Evolutionary conservation across 2,329 filamentous ascomycete genomes (phyloP).

Genomic region (Fusarium goolgardi): DNA sequence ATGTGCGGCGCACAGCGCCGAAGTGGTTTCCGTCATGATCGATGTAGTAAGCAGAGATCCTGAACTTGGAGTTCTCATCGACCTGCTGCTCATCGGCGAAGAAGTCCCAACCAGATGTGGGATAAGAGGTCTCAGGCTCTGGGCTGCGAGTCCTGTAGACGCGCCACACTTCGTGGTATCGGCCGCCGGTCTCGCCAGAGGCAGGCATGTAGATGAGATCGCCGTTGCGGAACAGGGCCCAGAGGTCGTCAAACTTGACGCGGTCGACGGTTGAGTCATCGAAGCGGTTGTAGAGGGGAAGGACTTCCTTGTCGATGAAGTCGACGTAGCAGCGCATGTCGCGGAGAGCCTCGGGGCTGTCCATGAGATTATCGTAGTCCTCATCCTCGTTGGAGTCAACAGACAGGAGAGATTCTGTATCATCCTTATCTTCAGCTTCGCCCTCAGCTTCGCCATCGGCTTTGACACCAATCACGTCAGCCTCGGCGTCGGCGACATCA

Average conservation of each 20-base stretch:
- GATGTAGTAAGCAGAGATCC: slow-evolving; percentile 56
- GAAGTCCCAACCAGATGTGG: slow-evolving; percentile 52
- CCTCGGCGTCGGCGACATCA: slow-evolving; percentile 42
- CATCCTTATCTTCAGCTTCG: slow-evolving; percentile 40
- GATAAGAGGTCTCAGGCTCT: slow-evolving; percentile 48
- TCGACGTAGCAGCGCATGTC: slow-evolving; percentile 59
- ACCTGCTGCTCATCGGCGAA: slow-evolving; percentile 50
- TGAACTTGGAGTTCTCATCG: slow-evolving; percentile 49
- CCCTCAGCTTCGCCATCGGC: slow-evolving; percentile 29
- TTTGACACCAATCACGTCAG: slow-evolving; percentile 45
- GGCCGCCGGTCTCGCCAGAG: slow-evolving; percentile 50
- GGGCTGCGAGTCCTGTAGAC: slow-evolving; percentile 52
- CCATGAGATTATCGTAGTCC: slow-evolving; percentile 53
- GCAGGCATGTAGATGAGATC: slow-evolving; percentile 57
- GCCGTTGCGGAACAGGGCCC: slow-evolving; percentile 55
- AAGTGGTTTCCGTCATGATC: slow-evolving; percentile 56
- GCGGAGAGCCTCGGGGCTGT: slow-evolving; percentile 54
- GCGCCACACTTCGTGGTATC: slow-evolving; percentile 56
- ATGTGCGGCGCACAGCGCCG: slow-evolving; percentile 54
- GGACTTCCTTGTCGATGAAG: slow-evolving; percentile 57
- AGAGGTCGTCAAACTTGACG: slow-evolving; percentile 57
- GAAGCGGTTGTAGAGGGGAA: slow-evolving; percentile 51
- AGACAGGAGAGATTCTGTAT: slow-evolving; percentile 50
- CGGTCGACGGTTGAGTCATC: slow-evolving; percentile 46
- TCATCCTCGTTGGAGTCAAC: slow-evolving; percentile 54